Evolutionary conservation across 1,284 basidiomycete genomes (phyloP).

Genomic region (Lentinula novae-zelandiae): DNA sequence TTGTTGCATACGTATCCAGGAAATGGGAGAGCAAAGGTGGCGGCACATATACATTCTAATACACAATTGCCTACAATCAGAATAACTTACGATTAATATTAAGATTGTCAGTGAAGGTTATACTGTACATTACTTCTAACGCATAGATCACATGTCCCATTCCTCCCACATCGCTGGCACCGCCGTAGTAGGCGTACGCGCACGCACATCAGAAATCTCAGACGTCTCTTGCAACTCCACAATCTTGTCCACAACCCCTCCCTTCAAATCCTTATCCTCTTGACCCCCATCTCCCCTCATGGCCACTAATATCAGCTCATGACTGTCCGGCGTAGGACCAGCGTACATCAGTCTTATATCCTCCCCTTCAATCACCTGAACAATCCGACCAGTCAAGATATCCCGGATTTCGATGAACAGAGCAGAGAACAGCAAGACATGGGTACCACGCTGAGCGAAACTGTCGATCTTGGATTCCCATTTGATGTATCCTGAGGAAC

Average conservation of each 20-base stretch:
- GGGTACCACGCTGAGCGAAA: constrained; percentile 54
- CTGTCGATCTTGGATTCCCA: constrained; percentile 69
- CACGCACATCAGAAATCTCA: constrained; percentile 35
- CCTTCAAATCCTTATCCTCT: constrained; percentile 36
- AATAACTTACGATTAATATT: not conserved
- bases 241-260: constrained; percentile 55
- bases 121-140: not conserved
- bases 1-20: not conserved
- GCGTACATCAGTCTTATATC: constrained; percentile 63
- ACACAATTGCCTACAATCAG: no score
- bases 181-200: constrained; percentile 29
- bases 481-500: constrained; percentile 58
- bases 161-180: constrained; percentile 55
- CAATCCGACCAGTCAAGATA: constrained; percentile 55
- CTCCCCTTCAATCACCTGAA: constrained; percentile 68
- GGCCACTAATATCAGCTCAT: constrained; percentile 53
- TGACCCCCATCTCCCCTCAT: constrained; percentile 45
- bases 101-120: no score
- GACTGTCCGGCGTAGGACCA: constrained; percentile 31
- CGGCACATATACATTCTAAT: no score
- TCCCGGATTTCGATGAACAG: constrained; percentile 73
- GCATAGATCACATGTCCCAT: constrained; percentile 55
- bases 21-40: no score
- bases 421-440: constrained; percentile 67
- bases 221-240: constrained; percentile 68